Conservation (phyloP, 2,329 filamentous ascomycete genomes). For the Ploettnerulaceae sp. region DNA sequence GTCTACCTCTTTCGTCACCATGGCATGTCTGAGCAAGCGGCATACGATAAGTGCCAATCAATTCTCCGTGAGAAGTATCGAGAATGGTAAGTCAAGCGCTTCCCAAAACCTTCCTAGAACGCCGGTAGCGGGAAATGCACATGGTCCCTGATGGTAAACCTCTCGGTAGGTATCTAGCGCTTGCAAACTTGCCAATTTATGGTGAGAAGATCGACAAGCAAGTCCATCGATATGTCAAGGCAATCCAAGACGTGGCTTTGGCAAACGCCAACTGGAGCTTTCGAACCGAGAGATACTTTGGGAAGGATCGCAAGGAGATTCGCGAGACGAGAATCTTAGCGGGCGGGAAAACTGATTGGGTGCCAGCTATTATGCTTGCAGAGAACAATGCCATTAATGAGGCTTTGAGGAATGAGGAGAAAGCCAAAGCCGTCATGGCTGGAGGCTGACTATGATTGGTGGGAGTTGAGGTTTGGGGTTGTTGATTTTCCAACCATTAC, state of each 20-base stretch:
- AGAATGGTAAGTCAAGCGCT: not conserved
- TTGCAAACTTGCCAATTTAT: not conserved
- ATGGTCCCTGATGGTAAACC: not conserved
- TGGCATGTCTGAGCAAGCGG: constrained; percentile 1
- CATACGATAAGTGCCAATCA: constrained; percentile 1
- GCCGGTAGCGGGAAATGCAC: no score
- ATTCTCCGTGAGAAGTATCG: constrained; percentile 2
- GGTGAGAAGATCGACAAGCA: constrained; percentile 3
- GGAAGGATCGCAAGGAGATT: not conserved
- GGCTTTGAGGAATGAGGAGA: no score
- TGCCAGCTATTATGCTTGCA: not conserved
- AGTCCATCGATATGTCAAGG: constrained; percentile 2
- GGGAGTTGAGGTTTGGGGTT: no score
- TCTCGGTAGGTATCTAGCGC: not conserved
- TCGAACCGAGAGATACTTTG: not conserved
- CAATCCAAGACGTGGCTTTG: not conserved
- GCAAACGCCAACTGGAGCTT: constrained; percentile 3
- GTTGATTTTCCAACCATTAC: no score
- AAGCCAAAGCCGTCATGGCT: no score
- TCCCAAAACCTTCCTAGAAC: no score
- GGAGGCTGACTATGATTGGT: no score
- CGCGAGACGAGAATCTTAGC: not conserved
- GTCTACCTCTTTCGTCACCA: constrained; percentile 4
- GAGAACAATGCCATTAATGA: not conserved
- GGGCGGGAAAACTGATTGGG: not conserved